phyloP scores from a whole-genome alignment of 2,329 filamentous ascomycete species.

The Trichothecium sympodiale region DNA sequence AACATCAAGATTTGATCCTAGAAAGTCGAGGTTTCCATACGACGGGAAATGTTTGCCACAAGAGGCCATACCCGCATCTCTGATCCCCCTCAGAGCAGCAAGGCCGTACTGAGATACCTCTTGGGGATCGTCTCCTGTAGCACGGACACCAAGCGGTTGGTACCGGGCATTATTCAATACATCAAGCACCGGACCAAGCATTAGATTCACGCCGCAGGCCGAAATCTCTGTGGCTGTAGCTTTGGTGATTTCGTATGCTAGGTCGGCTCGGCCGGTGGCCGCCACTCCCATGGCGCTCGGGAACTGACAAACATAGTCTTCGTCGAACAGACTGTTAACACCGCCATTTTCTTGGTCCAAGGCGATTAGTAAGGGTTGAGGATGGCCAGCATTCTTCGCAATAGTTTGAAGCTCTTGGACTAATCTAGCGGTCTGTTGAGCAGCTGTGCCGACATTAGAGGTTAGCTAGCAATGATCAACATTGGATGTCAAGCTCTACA shows the following conservation, averaged over 20 bases:
- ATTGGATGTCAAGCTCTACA: background rate
- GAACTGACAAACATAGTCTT: slow-evolving; percentile 91
- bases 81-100: slow-evolving; percentile 83
- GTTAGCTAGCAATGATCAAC: slow-evolving; percentile 8
- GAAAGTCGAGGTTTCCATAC: slow-evolving; percentile 88
- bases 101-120: slow-evolving; percentile 90
- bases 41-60: slow-evolving; percentile 96
- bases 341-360: slow-evolving; percentile 97
- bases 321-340: slow-evolving; percentile 92
- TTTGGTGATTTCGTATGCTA: slow-evolving; percentile 84
- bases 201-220: slow-evolving; percentile 90
- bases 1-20: slow-evolving; percentile 82
- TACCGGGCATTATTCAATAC: slow-evolving; percentile 88
- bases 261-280: slow-evolving; percentile 74
- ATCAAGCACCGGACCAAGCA: slow-evolving; percentile 86
- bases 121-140: slow-evolving; percentile 85
- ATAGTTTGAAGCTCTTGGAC: slow-evolving; percentile 89
- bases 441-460: slow-evolving; percentile 46
- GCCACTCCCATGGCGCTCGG: slow-evolving; percentile 94
- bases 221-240: slow-evolving; percentile 87
- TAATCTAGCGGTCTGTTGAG: slow-evolving; percentile 76
- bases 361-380: slow-evolving; percentile 78
- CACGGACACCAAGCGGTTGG: slow-evolving; percentile 81
- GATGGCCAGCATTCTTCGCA: slow-evolving; percentile 81
- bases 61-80: slow-evolving; percentile 77